phyloP scores from a whole-genome alignment of 345 rosid species.

The Hibiscus mutabilis region DNA sequence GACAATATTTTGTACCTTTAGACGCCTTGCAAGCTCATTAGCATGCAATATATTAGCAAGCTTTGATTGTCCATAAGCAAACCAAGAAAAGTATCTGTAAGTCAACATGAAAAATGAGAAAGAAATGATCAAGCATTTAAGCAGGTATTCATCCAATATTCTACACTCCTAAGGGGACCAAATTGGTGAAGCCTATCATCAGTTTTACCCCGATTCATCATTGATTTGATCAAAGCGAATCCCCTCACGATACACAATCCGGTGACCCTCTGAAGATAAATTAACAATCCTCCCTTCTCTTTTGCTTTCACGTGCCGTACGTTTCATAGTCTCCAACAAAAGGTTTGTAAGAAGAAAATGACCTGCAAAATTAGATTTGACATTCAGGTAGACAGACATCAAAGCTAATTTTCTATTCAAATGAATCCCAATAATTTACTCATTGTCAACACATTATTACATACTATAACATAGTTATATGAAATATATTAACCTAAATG shows the following conservation, averaged over 20 bases:
- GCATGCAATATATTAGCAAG: constrained; percentile 58
- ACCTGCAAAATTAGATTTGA: constrained; percentile 37
- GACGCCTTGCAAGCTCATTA: constrained; percentile 42
- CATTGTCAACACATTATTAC: neutral
- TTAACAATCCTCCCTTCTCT: constrained; percentile 67
- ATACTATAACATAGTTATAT: neutral
- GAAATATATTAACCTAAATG: constrained; percentile 32
- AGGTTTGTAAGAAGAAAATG: constrained; percentile 67
- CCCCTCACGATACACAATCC: constrained; percentile 44
- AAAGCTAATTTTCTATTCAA: neutral
- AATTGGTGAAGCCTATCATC: neutral
- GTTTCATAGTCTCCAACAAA: constrained; percentile 64
- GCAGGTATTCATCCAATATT: neutral
- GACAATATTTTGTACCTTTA: constrained; percentile 29
- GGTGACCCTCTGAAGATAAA: constrained; percentile 62
- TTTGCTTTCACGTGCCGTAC: constrained; percentile 42
- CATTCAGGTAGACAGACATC: neutral
- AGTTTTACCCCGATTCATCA: constrained; percentile 46
- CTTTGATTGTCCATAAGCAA: constrained; percentile 51
- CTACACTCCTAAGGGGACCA: neutral
- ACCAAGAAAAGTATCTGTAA: constrained; percentile 29
- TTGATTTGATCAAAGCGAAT: constrained; percentile 54
- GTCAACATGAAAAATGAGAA: neutral
- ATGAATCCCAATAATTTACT: neutral
- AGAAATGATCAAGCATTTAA: constrained; percentile 4